Base-by-base conservation (phyloP, 1,284 basidiomycete species). In the Marasmius fiardii region DNA sequence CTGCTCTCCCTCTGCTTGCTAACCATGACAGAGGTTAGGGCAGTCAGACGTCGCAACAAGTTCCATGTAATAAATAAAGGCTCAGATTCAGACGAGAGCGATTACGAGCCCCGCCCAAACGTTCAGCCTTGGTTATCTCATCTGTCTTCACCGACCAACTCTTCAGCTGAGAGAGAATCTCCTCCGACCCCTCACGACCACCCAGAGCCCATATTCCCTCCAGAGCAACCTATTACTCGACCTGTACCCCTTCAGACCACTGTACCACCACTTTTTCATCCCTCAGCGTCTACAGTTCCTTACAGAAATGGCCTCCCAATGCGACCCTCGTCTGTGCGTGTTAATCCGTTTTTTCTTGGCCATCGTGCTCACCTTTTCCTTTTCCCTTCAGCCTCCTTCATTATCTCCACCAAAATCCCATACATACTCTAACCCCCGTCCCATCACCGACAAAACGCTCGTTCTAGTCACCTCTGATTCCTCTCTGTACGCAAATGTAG, bases 381-480 rank as follows among this genome's bases (percentile, higher is more conserved):
- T 24, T 52, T 54, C 58, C 53, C 60, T 18, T 58, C 65, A 43
- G 67, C 62, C 51, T 44, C 43, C 51, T 39, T 44, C 45, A 44
- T 44, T 52, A 31, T 35, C 49, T 26, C 49, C 56, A 21, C 47
- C 47, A 61, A 82, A 43, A 78, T 81, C 81, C 23, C 79, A 81
- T 26, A 77, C 76, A 10, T 68, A 70, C n/a, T 67, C 77, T 16
- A 67, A 67, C 47, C 62, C 68, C 26, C 71, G 75, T 43, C 60
- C 70, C 12, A 62, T 67, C 34, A 54, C 70, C 24, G 80, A 83
- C 26, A 77, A 77, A 53, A 76, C 83, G 57, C 71, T 83, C 54
- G 83, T 92, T 54, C 80, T 89, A 58, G 93, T 91, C 53, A 95
- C 93, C 3, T 76, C 81, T 26, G 92, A 95, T 69, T 88, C 89